These are phyloP conservation scores for Lactarius hengduanensis DNA, from an alignment of 768 basidiomycete genomes.

Conservation along the genomic window DNA sequence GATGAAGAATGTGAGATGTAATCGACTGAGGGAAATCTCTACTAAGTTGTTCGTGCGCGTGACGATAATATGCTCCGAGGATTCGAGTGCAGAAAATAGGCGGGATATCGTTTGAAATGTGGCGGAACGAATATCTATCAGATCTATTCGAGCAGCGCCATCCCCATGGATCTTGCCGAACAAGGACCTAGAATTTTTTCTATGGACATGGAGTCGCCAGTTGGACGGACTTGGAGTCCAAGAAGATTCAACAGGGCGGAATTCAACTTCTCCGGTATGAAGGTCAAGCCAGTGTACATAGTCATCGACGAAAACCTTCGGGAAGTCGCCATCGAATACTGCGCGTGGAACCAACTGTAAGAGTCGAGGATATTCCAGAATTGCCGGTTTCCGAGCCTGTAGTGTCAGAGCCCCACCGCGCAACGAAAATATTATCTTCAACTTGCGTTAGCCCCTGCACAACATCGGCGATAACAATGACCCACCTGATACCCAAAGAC, in stretches of 20 bases:
- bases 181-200: too few relatives aligned
- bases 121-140: neutral
- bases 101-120: neutral
- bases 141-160: neutral
- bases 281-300: slow-evolving; percentile 38
- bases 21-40: slow-evolving; percentile 38
- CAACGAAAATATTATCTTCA: neutral
- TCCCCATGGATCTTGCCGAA: neutral
- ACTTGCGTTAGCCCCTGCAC: neutral
- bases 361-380: too few relatives aligned
- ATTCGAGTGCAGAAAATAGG: neutral
- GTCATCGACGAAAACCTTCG: slow-evolving; percentile 14
- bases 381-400: neutral
- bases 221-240: slow-evolving; percentile 36
- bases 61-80: neutral
- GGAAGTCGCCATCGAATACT: slow-evolving; percentile 35
- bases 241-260: slow-evolving; percentile 34
- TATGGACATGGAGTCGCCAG: slow-evolving; percentile 35
- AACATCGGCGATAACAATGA: neutral
- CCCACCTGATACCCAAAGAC: neutral
- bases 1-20: slow-evolving; percentile 42
- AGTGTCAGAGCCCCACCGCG: neutral
- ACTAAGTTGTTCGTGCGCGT: neutral
- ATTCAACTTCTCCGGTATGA: slow-evolving; percentile 30
- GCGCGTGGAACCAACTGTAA: slow-evolving; percentile 38